Percentiles rank a stretch among this genome's conserved stretches.
phyloP scores from a whole-genome alignment of 345 rosid species.

The Rhodamnia rubescens region DNA sequence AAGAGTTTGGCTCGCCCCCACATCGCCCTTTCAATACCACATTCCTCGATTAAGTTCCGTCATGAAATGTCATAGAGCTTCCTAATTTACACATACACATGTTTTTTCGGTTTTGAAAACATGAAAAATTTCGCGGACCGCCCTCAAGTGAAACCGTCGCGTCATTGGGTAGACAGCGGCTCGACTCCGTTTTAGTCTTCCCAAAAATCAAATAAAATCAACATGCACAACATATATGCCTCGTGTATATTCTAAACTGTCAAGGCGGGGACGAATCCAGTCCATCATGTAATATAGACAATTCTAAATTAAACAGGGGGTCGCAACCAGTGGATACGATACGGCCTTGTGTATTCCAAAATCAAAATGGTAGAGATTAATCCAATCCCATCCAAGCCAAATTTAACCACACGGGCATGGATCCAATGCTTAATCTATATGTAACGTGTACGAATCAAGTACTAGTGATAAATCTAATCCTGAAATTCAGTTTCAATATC shows the following conservation, averaged over 20 bases:
- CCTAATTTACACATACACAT: neutral
- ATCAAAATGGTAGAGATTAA: neutral
- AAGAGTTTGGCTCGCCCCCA: neutral
- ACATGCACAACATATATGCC: neutral
- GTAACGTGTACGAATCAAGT: neutral
- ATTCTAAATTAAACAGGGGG: neutral
- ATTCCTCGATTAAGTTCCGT: neutral
- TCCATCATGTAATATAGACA: neutral
- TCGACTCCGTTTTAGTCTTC: neutral
- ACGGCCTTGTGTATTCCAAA: neutral
- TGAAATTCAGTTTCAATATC: neutral
- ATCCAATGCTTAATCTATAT: neutral
- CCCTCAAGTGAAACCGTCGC: neutral
- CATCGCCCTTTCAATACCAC: neutral
- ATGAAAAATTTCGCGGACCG: neutral
- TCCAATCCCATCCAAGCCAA: neutral
- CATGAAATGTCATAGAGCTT: neutral
- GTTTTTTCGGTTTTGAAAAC: no score
- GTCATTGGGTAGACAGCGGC: neutral
- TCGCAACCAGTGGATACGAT: neutral
- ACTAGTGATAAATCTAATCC: neutral
- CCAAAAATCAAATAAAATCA: neutral
- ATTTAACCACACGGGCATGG: neutral
- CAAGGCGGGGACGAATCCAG: neutral
- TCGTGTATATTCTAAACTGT: neutral